A percentile compares a stretch with the other conserved stretches of the same genome.
These are phyloP conservation scores for Dictyostelium brefeldianum DNA, from an alignment of 78 protist species.

Conservation along the genomic window DNA sequence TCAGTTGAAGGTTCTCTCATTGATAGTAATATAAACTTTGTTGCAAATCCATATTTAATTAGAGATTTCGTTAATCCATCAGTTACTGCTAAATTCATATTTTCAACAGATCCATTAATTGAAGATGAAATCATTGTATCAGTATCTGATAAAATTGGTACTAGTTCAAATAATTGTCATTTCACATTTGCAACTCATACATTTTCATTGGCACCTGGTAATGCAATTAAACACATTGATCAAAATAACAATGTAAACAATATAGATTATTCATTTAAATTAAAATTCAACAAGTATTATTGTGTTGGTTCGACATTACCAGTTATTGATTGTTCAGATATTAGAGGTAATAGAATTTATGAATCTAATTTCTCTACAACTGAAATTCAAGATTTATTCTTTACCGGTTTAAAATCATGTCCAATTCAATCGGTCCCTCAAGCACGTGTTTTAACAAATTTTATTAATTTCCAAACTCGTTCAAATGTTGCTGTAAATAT, in stretches of 20 bases:
- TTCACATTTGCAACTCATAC: not conserved
- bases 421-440: not conserved
- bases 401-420: not conserved
- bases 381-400: not conserved
- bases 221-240: not conserved
- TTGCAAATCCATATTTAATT: not conserved
- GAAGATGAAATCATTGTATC: not conserved
- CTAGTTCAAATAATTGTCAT: not conserved
- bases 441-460: not conserved
- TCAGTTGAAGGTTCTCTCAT: not conserved
- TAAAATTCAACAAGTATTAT: not conserved
- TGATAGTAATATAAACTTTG: not conserved
- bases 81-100: not conserved
- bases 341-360: constrained; percentile 6
- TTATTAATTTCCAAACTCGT: not conserved
- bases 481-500: not conserved
- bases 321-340: constrained; percentile 7
- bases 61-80: constrained; percentile 6
- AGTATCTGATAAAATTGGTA: not conserved
- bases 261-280: not conserved
- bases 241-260: no score
- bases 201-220: not conserved
- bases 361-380: not conserved
- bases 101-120: not conserved
- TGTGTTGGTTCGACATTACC: not conserved